These are phyloP conservation scores for Parasarocladium wereldwijsianum DNA, from an alignment of 2,329 filamentous ascomycete genomes.

Conservation along the genomic window DNA sequence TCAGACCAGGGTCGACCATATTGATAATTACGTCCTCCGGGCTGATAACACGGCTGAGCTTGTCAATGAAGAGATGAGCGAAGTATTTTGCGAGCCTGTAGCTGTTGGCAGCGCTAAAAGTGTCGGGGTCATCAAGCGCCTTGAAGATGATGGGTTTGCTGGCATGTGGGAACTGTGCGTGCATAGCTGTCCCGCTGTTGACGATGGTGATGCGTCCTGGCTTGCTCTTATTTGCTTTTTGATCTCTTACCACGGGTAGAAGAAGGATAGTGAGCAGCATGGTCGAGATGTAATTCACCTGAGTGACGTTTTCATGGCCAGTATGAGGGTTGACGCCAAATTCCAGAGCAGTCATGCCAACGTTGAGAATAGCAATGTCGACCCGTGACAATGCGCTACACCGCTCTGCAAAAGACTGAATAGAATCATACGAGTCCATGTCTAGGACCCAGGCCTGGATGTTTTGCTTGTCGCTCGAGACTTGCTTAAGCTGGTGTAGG, in stretches of 20 bases:
- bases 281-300: slow-evolving; percentile 24
- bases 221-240: slow-evolving; percentile 11
- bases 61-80: too few species aligned
- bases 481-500: too few species aligned
- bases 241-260: slow-evolving; percentile 14
- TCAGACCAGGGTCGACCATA: slow-evolving; percentile 18
- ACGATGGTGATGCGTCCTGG: slow-evolving; percentile 12
- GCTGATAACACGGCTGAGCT: too few species aligned
- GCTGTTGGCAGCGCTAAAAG: too few species aligned
- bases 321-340: slow-evolving; percentile 12
- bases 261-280: slow-evolving; percentile 17
- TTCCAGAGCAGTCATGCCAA: slow-evolving; percentile 15
- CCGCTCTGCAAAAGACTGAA: slow-evolving; percentile 21
- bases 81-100: too few species aligned
- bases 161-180: slow-evolving; percentile 12
- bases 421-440: slow-evolving; percentile 25
- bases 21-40: slow-evolving; percentile 20
- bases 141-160: too few species aligned
- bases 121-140: too few species aligned
- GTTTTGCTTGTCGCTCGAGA: too few species aligned
- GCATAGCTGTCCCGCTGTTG: too few species aligned
- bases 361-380: slow-evolving; percentile 30
- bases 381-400: slow-evolving; percentile 19
- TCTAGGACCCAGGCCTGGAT: slow-evolving; percentile 32
- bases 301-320: slow-evolving; percentile 23